Base-by-base conservation (phyloP, 2,329 filamentous ascomycete genomes). In the Colletotrichum plurivorum region DNA sequence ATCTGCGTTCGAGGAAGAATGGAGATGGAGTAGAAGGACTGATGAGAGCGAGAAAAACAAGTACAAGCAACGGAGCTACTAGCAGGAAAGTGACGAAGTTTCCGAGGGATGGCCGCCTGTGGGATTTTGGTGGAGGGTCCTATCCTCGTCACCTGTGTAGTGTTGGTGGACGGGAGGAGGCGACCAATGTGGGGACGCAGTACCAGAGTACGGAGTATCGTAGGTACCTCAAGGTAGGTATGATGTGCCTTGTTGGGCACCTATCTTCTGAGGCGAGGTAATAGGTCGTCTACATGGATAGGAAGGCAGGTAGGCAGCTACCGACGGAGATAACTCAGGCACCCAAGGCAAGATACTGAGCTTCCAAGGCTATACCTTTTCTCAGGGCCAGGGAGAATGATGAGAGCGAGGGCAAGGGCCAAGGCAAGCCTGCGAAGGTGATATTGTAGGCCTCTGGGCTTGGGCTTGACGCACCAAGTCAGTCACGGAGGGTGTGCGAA, bases 61-160 rank as follows among this genome's bases (percentile, higher is more conserved):
- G 51, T 22, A 39, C 43, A 36, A 53, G 54, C 57, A n/a, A 53
- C 31, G 41, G 5, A 43, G 12, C 15, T n/a, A 36, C 25, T 51
- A 48, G 62, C 46, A 41, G 67, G 62, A 64, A 67, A 67, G 67
- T 61, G 67, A 69, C 62, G 62, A 69, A 46, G 67, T 67, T 36
- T 67, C 67, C 67, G 67, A 69, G 67, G 67, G 67, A 69, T 69
- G 56, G 43, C 62, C 55, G 36, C 53, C 25, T 54, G 66, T 66
- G 62, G 62, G 54, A 45, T 36, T 43, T 57, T 48, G 54, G 54
- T 18, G 66, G 62, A 56, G 66, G 61, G 54, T 36, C 54, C 54
- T 65, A 8, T 36, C 31, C 31, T 36, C 31, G 31, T 36, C 31
- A 36, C 31, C 31, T 36, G 31, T 25, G 22, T 25, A 25, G 22